Conservation (phyloP, 2,329 filamentous ascomycete genomes). For the Thielaviopsis punctulata region DNA sequence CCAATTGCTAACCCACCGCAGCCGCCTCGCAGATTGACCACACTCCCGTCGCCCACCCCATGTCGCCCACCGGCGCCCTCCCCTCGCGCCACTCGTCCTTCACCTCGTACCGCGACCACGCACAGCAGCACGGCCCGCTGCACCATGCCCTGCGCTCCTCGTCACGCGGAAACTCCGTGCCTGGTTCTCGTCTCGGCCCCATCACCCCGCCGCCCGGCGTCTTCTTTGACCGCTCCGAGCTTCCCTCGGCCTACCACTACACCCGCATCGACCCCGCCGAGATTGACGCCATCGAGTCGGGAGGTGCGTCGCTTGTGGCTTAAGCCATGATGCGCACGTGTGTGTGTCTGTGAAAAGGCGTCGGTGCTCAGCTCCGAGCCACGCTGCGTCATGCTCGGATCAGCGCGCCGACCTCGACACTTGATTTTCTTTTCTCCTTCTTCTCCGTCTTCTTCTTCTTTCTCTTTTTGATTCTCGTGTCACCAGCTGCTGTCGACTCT, state of each 20-base stretch:
- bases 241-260: constrained; percentile 69
- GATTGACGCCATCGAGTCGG: constrained; percentile 92
- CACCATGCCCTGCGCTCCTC: constrained; percentile 34
- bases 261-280: constrained; percentile 58
- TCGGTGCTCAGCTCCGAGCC: background rate
- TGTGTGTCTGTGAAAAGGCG: no score
- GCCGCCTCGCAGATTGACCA: constrained; percentile 48
- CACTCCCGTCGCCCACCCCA: constrained; percentile 55
- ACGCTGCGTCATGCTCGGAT: background rate
- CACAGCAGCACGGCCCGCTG: constrained; percentile 62
- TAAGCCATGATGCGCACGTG: background rate
- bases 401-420: background rate
- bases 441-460: no score
- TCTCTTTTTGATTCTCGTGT: no score
- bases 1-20: constrained; percentile 20
- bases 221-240: constrained; percentile 77
- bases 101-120: constrained; percentile 60
- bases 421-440: background rate
- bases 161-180: constrained; percentile 35
- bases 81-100: constrained; percentile 46
- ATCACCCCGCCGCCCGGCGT: constrained; percentile 54
- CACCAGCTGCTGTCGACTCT: background rate
- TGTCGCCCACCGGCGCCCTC: constrained; percentile 46
- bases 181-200: constrained; percentile 56
- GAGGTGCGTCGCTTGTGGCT: constrained; percentile 45